Percentiles rank a stretch among this genome's conserved stretches.
phyloP scores from a whole-genome alignment of 768 basidiomycete genomes.

The Candolleomyces aberdarensis region DNA sequence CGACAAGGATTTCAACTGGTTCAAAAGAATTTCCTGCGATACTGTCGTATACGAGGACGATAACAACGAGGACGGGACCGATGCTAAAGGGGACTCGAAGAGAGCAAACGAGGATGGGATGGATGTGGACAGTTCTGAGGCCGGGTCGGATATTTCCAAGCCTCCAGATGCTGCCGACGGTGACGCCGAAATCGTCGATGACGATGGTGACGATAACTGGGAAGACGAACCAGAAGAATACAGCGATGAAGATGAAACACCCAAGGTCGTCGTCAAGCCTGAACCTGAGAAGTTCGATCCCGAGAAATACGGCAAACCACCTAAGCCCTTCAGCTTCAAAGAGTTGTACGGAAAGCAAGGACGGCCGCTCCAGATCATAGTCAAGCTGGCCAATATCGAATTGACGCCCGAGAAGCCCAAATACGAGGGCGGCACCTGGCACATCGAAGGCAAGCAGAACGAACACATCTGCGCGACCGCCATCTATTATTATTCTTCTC shows the following conservation, averaged over 20 bases:
- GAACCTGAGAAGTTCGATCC: too few relatives aligned
- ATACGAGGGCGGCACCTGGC: slow-evolving; percentile 16
- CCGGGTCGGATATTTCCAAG: too few relatives aligned
- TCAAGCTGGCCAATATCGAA: slow-evolving; percentile 20
- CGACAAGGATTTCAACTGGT: background rate
- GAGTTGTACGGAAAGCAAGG: slow-evolving; percentile 14
- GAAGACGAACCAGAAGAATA: too few relatives aligned
- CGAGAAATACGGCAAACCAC: background rate
- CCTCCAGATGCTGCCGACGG: too few relatives aligned
- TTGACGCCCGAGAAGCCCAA: slow-evolving; percentile 15
- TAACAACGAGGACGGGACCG: too few relatives aligned
- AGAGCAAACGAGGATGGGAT: too few relatives aligned
- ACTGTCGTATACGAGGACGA: background rate
- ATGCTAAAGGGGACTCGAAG: too few relatives aligned
- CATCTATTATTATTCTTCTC: slow-evolving; percentile 25
- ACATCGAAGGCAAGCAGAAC: slow-evolving; percentile 19
- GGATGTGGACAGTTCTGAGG: too few relatives aligned
- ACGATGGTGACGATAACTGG: too few relatives aligned
- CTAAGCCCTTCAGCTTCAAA: background rate
- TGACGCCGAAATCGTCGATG: too few relatives aligned
- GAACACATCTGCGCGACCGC: slow-evolving; percentile 26
- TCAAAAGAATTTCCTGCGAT: background rate
- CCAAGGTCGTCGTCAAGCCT: too few relatives aligned
- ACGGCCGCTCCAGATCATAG: slow-evolving; percentile 17
- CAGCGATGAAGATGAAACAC: too few relatives aligned